Evolutionary conservation across 805 yeast genomes (phyloP), one percentile per base, ranked within the genome.

Genomic region (Ogataea corticis): DNA sequence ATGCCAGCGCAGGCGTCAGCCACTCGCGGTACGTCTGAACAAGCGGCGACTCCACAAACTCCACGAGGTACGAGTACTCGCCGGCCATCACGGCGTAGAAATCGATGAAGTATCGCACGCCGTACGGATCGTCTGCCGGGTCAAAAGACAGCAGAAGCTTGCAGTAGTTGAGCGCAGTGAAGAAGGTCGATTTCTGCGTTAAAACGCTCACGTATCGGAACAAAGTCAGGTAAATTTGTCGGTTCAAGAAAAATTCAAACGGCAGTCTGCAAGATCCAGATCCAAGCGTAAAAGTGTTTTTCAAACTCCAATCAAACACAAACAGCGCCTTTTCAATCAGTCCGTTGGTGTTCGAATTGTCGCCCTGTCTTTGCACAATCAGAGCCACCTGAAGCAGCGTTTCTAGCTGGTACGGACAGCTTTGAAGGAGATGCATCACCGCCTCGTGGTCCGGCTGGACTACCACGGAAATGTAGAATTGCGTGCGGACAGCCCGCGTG

Each of bases 91-190:
- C 67, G 3, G 92, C 83, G 58, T 86, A 89, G 58, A 77, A 82
- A 61, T 90, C 96, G 54, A 90, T 81, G 62, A 88, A 86, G 58
- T 84, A 83, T 51, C 96, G 74, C 11, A 85, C 89, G 17, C 96
- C 96, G 42, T 83, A 69, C 1, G 96, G 96, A 68, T 90, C 96
- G 45, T 84, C 87, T 2, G 81, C 74, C 1, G 96, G 96, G 32
- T 63, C 65, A 25, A 90, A 67, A 2, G 90, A 78, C 50, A 86
- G 69, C 39, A 89, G 68, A 5, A 83, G 70, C 60, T 87, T 88
- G 55, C 86, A 78, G 69, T 83, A 89, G 33, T 80, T 79, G 34
- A 87, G 74, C 0, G 96, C 96, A 0, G 96, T 89, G 46, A 68
- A 75, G 57, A 77, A 81, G 1, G 92, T 86, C 3, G 95, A 87